phyloP scores from a whole-genome alignment of 108 stramenopile species.

The Nitzschia sp. region DNA sequence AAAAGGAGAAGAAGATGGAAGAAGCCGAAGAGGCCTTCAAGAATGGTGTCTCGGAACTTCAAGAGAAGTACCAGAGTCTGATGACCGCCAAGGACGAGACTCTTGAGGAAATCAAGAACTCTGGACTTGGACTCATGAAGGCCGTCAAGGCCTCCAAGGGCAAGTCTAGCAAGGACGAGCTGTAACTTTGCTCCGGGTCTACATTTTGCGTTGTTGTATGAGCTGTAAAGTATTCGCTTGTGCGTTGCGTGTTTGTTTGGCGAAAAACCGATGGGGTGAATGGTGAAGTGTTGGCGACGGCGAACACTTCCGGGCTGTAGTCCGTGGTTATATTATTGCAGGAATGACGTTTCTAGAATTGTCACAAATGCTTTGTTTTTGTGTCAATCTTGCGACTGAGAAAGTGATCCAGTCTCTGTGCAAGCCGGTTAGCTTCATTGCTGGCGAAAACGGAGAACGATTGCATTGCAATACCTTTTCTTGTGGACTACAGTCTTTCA shows the following conservation, averaged over 20 bases:
- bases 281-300: conserved; percentile 21
- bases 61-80: conserved; percentile 64
- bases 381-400: conserved; percentile 10
- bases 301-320: neutral
- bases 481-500: neutral
- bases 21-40: conserved; percentile 73
- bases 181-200: conserved; percentile 33
- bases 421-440: conserved; percentile 37
- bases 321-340: conserved; percentile 9
- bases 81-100: conserved; percentile 68
- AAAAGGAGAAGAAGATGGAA: conserved; percentile 64
- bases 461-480: conserved; percentile 23
- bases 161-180: conserved; percentile 53
- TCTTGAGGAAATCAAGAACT: conserved; percentile 75
- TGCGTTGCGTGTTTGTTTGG: neutral
- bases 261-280: neutral
- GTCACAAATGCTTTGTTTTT: conserved; percentile 7
- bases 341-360: conserved; percentile 29
- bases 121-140: conserved; percentile 90
- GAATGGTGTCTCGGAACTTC: conserved; percentile 64
- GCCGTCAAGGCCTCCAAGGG: conserved; percentile 61
- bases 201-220: neutral
- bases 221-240: neutral
- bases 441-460: conserved; percentile 23
- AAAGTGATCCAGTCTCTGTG: conserved; percentile 30